Conservation (phyloP, 176 grass and related monocot species). For the Lolium perenne region DNA sequence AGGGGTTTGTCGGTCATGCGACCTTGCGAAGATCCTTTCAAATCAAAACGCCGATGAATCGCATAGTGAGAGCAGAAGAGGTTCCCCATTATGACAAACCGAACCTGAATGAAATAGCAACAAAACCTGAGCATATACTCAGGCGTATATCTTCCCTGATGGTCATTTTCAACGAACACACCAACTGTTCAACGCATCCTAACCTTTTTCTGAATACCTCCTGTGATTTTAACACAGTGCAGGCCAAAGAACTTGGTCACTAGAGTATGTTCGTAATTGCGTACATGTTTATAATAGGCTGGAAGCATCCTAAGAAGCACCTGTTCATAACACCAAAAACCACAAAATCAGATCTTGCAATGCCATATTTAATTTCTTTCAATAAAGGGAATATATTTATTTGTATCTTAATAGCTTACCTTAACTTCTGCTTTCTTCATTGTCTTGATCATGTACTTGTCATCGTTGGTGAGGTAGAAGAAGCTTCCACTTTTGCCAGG, state of each 20-base stretch:
- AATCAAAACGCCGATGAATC: conserved; percentile 76
- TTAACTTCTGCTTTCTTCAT: conserved; percentile 51
- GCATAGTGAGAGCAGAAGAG: conserved; percentile 65
- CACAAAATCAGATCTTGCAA: background rate
- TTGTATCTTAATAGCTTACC: conserved; percentile 3
- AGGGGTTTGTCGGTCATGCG: conserved; percentile 81
- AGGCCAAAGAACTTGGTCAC: conserved; percentile 86
- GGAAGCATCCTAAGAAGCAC: conserved; percentile 93
- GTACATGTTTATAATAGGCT: conserved; percentile 81
- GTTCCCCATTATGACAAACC: conserved; percentile 93
- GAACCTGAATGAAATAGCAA: conserved; percentile 54
- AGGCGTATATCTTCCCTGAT: background rate
- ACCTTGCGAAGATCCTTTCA: conserved; percentile 88
- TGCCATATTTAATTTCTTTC: background rate
- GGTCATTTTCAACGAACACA: background rate
- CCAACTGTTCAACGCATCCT: background rate
- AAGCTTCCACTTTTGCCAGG: conserved; percentile 49
- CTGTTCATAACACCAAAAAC: conserved; percentile 41
- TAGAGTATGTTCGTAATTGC: conserved; percentile 64
- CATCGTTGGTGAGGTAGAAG: conserved; percentile 49
- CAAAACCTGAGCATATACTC: background rate
- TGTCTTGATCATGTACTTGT: conserved; percentile 54
- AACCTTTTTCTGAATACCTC: conserved; percentile 86
- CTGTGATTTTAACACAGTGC: conserved; percentile 80
- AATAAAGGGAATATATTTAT: too few species aligned